These are phyloP conservation scores for Monilinia aucupariae DNA, from an alignment of 2,329 filamentous ascomycete species.

Conservation along the genomic window DNA sequence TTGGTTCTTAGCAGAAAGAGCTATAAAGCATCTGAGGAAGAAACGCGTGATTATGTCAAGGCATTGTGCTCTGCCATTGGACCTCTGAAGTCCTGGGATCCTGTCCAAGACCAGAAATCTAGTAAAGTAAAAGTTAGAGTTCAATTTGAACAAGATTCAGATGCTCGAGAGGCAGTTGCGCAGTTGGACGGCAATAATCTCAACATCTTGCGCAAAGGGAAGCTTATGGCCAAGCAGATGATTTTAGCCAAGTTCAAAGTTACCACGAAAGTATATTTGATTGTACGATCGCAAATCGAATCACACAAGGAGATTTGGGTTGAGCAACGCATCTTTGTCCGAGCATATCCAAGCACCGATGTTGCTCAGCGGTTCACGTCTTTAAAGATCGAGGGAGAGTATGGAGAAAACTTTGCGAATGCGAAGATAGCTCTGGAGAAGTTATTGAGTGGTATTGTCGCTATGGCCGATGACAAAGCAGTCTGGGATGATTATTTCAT, in stretches of 20 bases:
- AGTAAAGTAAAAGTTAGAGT: slow-evolving; percentile 37
- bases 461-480: slow-evolving; percentile 24
- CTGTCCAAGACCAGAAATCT: background rate
- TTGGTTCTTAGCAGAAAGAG: background rate
- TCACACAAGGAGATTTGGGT: slow-evolving; percentile 32
- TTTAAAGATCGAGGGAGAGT: slow-evolving; percentile 39
- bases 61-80: background rate
- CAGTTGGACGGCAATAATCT: slow-evolving; percentile 35
- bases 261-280: slow-evolving; percentile 34
- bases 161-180: slow-evolving; percentile 37
- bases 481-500: slow-evolving; percentile 34
- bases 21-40: background rate
- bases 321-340: slow-evolving; percentile 31
- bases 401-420: slow-evolving; percentile 30
- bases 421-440: slow-evolving; percentile 35
- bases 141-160: slow-evolving; percentile 37
- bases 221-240: slow-evolving; percentile 38
- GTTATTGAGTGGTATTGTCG: slow-evolving; percentile 35
- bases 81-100: background rate
- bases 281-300: slow-evolving; percentile 33
- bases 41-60: background rate
- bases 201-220: slow-evolving; percentile 33
- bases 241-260: slow-evolving; percentile 39
- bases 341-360: slow-evolving; percentile 28
- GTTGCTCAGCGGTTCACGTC: slow-evolving; percentile 31